phyloP scores from a whole-genome alignment of 257 asterid genomes.

The Solanum sitiens region DNA sequence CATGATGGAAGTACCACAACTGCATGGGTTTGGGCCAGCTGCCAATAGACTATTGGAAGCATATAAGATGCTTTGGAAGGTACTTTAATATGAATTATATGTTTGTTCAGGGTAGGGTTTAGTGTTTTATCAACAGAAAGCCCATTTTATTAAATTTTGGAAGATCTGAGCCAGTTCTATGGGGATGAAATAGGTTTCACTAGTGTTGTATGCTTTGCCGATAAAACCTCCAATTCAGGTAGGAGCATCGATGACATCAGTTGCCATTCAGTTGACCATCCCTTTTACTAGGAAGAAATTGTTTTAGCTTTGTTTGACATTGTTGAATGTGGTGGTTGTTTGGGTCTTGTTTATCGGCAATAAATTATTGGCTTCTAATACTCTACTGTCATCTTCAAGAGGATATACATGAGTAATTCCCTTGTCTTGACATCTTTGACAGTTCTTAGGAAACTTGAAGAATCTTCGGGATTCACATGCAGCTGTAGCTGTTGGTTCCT shows the following conservation, averaged over 20 bases:
- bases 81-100: constrained; percentile 10
- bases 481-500: constrained; percentile 78
- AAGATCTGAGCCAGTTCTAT: not conserved
- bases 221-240: not conserved
- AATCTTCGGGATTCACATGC: constrained; percentile 91
- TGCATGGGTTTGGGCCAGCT: constrained; percentile 99
- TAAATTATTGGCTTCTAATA: not conserved
- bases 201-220: not conserved
- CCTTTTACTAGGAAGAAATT: not conserved
- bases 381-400: not conserved
- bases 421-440: constrained; percentile 1
- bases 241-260: not conserved
- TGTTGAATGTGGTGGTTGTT: not conserved
- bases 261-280: not conserved
- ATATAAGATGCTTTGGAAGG: constrained; percentile 97
- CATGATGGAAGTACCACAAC: constrained; percentile 99
- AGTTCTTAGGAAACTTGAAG: constrained; percentile 93
- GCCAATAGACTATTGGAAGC: constrained; percentile 95
- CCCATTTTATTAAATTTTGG: not conserved
- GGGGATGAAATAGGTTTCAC: not conserved
- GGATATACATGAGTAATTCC: not conserved
- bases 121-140: not conserved
- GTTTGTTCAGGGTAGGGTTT: not conserved
- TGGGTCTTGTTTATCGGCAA: not conserved
- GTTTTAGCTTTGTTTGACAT: not conserved